phyloP scores from a whole-genome alignment of 805 yeast genomes.

The Candida coleopterorum region DNA sequence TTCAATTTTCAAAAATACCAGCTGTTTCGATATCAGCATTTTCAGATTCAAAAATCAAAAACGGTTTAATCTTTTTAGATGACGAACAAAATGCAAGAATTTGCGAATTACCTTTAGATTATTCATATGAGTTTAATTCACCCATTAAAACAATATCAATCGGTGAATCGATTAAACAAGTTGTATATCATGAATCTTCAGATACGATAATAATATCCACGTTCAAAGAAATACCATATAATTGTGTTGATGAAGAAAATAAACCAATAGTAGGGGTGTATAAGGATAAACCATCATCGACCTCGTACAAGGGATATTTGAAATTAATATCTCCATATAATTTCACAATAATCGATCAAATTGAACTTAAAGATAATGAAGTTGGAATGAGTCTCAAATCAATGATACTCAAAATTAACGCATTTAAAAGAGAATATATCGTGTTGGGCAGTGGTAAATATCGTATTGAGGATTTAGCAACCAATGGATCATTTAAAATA shows the following conservation, averaged over 20 bases:
- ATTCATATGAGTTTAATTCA: constrained; percentile 54
- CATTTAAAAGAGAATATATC: constrained; percentile 57
- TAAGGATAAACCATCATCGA: constrained; percentile 50
- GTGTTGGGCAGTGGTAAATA: constrained; percentile 75
- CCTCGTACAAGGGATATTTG: constrained; percentile 54
- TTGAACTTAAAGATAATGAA: constrained; percentile 65
- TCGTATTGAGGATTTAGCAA: constrained; percentile 74
- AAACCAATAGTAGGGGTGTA: constrained; percentile 53
- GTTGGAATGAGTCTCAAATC: constrained; percentile 54
- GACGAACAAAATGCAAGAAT: constrained; percentile 64
- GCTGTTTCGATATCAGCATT: constrained; percentile 63
- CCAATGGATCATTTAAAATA: constrained; percentile 73
- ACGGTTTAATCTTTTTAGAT: constrained; percentile 70
- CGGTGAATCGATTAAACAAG: constrained; percentile 59
- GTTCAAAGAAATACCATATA: constrained; percentile 52
- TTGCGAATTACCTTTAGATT: constrained; percentile 42
- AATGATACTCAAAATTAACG: constrained; percentile 45
- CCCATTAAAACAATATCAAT: constrained; percentile 49
- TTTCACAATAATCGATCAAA: constrained; percentile 72
- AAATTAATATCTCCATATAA: constrained; percentile 66
- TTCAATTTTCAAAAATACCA: constrained; percentile 61
- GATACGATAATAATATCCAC: constrained; percentile 62
- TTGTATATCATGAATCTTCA: constrained; percentile 66
- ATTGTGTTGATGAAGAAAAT: constrained; percentile 72
- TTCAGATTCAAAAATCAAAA: constrained; percentile 30